Conservation (phyloP, 208 protist species). For the Angomonas desouzai region DNA sequence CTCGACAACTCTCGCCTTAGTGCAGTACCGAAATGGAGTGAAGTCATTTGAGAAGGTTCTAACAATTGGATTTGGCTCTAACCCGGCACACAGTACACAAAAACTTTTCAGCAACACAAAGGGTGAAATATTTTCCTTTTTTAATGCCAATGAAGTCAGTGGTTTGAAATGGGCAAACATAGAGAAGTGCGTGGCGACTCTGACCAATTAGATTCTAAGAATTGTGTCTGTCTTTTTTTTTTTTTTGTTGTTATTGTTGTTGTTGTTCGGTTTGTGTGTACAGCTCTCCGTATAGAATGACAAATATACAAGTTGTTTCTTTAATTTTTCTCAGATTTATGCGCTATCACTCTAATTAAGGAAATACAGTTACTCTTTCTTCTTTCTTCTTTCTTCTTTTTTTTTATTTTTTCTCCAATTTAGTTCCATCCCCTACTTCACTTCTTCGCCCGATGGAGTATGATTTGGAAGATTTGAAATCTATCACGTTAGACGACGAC, state of each 20-base stretch:
- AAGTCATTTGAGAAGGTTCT: conserved; percentile 5
- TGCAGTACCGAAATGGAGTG: not conserved
- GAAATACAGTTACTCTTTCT: not conserved
- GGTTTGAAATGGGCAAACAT: not conserved
- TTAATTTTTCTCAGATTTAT: too few species aligned
- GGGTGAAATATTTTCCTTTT: not conserved
- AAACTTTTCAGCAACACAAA: not conserved
- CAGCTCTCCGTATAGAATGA: too few species aligned
- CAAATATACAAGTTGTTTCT: too few species aligned
- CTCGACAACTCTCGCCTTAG: not conserved
- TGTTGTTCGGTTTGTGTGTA: too few species aligned
- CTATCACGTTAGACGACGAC: conserved; percentile 46
- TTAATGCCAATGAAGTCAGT: not conserved
- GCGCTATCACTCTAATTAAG: not conserved
- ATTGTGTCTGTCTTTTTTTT: too few species aligned
- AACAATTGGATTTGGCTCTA: not conserved
- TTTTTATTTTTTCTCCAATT: not conserved
- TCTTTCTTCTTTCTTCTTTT: not conserved
- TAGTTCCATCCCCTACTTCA: not conserved
- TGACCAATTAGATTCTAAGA: too few species aligned
- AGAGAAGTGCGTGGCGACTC: not conserved
- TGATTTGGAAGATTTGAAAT: conserved; percentile 60
- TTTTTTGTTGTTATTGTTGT: too few species aligned
- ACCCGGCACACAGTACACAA: not conserved
- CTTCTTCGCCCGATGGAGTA: not conserved